Evolutionary conservation across 306 rosid species (phyloP).

Genomic region (Mimosa pudica): DNA sequence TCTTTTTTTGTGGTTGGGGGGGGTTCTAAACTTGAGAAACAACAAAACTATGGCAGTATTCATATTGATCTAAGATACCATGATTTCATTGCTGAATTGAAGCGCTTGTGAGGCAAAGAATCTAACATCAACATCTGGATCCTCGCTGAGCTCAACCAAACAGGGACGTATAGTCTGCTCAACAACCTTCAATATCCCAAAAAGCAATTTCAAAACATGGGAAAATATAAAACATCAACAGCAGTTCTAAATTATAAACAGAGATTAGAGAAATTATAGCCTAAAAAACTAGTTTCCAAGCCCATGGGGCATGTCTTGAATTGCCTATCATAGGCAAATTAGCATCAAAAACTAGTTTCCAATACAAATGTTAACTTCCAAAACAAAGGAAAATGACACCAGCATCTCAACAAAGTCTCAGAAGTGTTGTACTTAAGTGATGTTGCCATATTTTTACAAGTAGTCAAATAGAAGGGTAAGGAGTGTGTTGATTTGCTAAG

Average conservation of each 20-base stretch:
- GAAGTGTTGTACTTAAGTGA: slow-evolving; percentile 3
- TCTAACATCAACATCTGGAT: slow-evolving; percentile 98
- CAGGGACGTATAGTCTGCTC: slow-evolving; percentile 86
- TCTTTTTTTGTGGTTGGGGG: not conserved
- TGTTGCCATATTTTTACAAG: not conserved
- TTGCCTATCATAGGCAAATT: no score
- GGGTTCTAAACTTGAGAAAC: not conserved
- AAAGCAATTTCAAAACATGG: slow-evolving; percentile 10
- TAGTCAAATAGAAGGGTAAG: not conserved
- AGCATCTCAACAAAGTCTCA: not conserved
- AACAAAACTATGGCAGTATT: slow-evolving; percentile 24
- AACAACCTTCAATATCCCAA: slow-evolving; percentile 68
- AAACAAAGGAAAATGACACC: not conserved
- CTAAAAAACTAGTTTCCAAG: not conserved
- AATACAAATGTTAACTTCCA: not conserved
- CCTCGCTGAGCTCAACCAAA: slow-evolving; percentile 91
- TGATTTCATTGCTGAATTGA: slow-evolving; percentile 71
- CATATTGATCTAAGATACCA: slow-evolving; percentile 73
- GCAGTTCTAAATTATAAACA: not conserved
- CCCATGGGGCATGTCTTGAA: no score
- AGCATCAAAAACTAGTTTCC: slow-evolving; percentile 14
- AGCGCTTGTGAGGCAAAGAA: slow-evolving; percentile 93
- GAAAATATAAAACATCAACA: slow-evolving; percentile 16
- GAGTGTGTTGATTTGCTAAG: not conserved
- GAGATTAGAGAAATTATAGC: not conserved